Evolutionary conservation across 2,329 filamentous ascomycete species (phyloP).

Genomic region (Calonectria multiphialidica): DNA sequence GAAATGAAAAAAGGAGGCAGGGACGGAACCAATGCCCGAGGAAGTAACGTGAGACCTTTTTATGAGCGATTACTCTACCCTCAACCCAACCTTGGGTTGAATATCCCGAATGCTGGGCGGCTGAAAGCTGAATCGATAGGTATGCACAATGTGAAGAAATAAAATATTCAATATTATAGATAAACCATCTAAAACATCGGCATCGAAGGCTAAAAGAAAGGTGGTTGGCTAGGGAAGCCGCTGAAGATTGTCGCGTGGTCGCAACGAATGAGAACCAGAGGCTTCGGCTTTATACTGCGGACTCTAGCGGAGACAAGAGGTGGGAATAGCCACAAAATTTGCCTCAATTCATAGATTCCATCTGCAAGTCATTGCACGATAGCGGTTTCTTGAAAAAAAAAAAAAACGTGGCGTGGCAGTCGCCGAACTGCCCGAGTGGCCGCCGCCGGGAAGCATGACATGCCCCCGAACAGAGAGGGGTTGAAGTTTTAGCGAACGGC

Average conservation of each 20-base stretch:
- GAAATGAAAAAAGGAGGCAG: too few relatives aligned
- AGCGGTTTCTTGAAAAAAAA: background rate
- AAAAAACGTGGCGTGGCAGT: conserved; percentile 7
- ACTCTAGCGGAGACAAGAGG: background rate
- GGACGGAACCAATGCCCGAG: too few relatives aligned
- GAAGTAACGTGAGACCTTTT: too few relatives aligned
- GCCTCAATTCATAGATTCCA: background rate
- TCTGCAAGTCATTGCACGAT: background rate
- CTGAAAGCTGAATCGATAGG: background rate
- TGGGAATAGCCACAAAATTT: background rate
- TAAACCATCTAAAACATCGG: background rate
- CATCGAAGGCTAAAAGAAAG: background rate
- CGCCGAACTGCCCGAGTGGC: conserved; percentile 1
- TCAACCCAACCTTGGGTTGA: too few relatives aligned
- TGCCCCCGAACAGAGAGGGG: conserved; percentile 11
- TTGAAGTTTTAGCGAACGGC: background rate
- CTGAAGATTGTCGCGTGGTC: background rate
- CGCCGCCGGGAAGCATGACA: background rate
- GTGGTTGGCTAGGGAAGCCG: background rate
- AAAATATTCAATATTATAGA: too few relatives aligned
- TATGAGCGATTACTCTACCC: too few relatives aligned
- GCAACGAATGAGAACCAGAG: background rate
- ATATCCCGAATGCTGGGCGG: background rate
- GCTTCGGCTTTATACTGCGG: background rate
- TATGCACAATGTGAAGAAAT: background rate